Conservation (phyloP, 371 early-diverging fungal genomes). For the Gilbertella persicaria region DNA sequence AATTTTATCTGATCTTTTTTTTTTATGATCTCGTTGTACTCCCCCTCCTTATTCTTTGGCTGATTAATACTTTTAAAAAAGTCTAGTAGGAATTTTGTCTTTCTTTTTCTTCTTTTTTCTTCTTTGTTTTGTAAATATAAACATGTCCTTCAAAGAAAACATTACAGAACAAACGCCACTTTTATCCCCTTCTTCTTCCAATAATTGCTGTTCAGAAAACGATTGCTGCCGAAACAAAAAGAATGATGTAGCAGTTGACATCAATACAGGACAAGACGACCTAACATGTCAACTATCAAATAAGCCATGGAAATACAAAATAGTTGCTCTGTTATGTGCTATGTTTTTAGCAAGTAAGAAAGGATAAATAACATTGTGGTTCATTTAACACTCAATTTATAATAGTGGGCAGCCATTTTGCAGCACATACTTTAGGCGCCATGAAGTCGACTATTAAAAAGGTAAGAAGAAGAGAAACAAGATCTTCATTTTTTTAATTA, state of each 20-base stretch:
- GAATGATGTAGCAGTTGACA: neutral
- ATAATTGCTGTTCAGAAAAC: constrained; percentile 11
- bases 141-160: no score
- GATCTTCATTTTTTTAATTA: no score
- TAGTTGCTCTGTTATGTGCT: constrained; percentile 62
- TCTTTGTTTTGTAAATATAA: no score
- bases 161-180: constrained; percentile 9
- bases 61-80: no score
- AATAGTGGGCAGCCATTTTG: constrained; percentile 74
- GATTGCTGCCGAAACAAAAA: constrained; percentile 5
- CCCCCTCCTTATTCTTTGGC: no score
- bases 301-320: constrained; percentile 61
- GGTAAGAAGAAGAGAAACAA: constrained; percentile 33
- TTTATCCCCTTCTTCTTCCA: constrained; percentile 4
- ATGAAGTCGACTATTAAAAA: constrained; percentile 68
- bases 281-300: constrained; percentile 37
- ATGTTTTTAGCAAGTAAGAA: constrained; percentile 63
- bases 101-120: no score
- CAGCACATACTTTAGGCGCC: constrained; percentile 73
- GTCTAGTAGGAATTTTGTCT: no score
- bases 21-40: no score
- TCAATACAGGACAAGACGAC: constrained; percentile 19
- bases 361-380: neutral
- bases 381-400: constrained; percentile 3
- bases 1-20: no score